Conservation (phyloP, 768 basidiomycete species). For the Polyporus arcularius region DNA sequence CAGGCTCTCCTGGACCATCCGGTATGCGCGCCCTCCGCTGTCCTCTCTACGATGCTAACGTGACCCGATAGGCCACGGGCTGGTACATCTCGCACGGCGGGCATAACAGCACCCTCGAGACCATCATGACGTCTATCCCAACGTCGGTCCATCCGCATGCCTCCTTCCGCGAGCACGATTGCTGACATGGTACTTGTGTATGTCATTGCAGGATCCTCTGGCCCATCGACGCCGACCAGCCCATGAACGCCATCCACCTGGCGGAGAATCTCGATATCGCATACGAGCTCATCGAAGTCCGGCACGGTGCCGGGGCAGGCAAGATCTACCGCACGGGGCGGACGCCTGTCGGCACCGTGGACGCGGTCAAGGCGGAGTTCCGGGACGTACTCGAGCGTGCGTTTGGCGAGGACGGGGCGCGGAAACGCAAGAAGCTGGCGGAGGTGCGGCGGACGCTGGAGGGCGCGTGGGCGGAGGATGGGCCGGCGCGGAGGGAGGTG, state of each 20-base stretch:
- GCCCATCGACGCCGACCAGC: conserved; percentile 26
- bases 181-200: no score
- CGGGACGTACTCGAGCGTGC: conserved; percentile 16
- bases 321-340: conserved; percentile 17
- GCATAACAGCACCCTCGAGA: conserved; percentile 13
- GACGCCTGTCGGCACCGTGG: conserved; percentile 18
- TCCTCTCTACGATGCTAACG: no score
- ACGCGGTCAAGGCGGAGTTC: conserved; percentile 20
- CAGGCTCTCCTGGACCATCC: not conserved
- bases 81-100: conserved; percentile 14
- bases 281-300: conserved; percentile 29
- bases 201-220: conserved; percentile 23
- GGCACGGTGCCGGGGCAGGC: conserved; percentile 12
- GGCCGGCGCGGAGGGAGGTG: not conserved
- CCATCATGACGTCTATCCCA: conserved; percentile 5
- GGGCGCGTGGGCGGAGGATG: conserved; percentile 1
- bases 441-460: not conserved
- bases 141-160: not conserved
- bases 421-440: conserved; percentile 22
- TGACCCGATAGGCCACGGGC: not conserved
- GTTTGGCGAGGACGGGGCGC: conserved; percentile 23
- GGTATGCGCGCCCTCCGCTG: not conserved
- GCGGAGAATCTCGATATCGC: conserved; percentile 21
- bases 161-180: no score
- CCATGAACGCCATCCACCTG: conserved; percentile 19